These are phyloP conservation scores for Pachysandra terminalis DNA, from an alignment of 164 flowering plant species.

Conservation along the genomic window DNA sequence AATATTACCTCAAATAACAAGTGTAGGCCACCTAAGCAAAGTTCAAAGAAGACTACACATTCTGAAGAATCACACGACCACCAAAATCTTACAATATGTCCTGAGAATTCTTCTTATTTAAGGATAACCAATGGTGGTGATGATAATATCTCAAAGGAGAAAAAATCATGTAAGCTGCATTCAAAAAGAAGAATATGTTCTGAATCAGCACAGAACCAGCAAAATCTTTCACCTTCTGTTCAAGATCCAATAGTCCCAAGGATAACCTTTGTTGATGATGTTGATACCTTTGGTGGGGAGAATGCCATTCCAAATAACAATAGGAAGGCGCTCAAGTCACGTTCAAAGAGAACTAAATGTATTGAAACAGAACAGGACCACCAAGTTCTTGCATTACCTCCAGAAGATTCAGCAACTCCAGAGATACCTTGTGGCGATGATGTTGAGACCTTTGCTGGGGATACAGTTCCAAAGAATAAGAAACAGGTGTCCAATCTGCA, in stretches of 20 bases:
- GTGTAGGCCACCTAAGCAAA: neutral
- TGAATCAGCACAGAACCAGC: neutral
- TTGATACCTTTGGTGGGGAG: neutral
- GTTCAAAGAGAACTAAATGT: neutral
- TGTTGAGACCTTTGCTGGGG: neutral
- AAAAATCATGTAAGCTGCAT: neutral
- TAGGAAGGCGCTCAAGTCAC: neutral
- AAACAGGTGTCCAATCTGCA: neutral
- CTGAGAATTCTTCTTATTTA: neutral
- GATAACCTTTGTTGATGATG: neutral
- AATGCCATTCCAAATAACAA: neutral
- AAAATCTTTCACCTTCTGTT: neutral
- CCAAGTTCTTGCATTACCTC: neutral
- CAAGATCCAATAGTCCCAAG: slow-evolving; percentile 1
- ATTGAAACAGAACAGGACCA: slow-evolving; percentile 1
- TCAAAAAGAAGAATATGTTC: neutral
- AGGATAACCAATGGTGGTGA: slow-evolving; percentile 10
- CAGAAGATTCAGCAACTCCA: neutral
- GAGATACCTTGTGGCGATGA: neutral
- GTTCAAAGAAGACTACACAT: neutral
- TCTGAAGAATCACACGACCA: neutral
- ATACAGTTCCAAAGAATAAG: neutral
- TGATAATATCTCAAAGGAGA: neutral
- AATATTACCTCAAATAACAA: neutral
- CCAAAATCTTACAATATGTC: neutral